phyloP scores from a whole-genome alignment of 192 early-diverging fungal genomes.

The Coemansia sp. region DNA sequence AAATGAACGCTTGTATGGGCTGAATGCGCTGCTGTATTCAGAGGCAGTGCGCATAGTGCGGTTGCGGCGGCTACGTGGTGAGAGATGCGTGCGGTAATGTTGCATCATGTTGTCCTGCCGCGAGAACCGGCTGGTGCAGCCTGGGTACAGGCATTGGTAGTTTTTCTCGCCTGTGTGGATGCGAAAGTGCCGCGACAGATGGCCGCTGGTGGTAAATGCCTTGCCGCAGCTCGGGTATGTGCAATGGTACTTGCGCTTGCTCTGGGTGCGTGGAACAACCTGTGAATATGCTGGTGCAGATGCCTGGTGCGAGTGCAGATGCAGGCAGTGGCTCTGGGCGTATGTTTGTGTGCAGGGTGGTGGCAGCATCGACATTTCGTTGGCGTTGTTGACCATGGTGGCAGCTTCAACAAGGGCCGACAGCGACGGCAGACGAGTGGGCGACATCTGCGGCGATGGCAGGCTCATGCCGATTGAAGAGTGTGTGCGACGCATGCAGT shows the following conservation, averaged over 20 bases:
- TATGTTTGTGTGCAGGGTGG: conserved; percentile 13
- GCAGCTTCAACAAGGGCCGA: conserved; percentile 40
- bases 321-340: background rate
- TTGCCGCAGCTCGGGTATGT: conserved; percentile 64
- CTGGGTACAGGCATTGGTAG: conserved; percentile 67
- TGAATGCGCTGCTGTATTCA: background rate
- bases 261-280: conserved; percentile 25
- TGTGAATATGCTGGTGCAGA: conserved; percentile 20
- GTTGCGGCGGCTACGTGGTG: conserved; percentile 61
- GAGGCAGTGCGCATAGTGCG: conserved; percentile 15
- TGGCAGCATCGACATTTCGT: conserved; percentile 13
- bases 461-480: conserved; percentile 15
- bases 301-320: background rate
- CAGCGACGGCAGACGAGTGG: conserved; percentile 37
- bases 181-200: conserved; percentile 77
- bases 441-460: conserved; percentile 20
- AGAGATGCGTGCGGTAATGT: conserved; percentile 79
- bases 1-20: conserved; percentile 6
- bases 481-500: conserved; percentile 16
- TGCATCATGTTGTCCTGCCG: conserved; percentile 89
- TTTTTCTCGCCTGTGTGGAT: conserved; percentile 83
- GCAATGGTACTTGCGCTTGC: conserved; percentile 76
- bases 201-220: conserved; percentile 81
- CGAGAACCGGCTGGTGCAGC: conserved; percentile 73
- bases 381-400: conserved; percentile 7